Conservation (phyloP, 2,329 filamentous ascomycete genomes). For the Aspergillus sp. region DNA sequence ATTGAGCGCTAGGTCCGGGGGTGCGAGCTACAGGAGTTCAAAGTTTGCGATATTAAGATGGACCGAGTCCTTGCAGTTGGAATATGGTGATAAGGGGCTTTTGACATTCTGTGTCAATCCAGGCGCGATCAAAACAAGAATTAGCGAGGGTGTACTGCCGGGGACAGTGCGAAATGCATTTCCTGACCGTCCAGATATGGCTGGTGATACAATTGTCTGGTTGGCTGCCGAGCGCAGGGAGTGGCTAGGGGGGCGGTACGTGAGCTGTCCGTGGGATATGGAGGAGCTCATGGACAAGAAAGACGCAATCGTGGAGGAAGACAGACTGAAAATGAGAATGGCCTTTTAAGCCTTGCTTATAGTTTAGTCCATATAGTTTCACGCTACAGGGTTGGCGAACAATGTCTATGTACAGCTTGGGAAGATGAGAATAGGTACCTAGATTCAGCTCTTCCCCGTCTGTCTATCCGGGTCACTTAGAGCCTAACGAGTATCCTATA, state of each 20-base stretch:
- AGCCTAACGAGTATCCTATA: too few species aligned
- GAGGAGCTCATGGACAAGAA: conserved; percentile 43
- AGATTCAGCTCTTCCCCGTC: too few species aligned
- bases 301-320: conserved; percentile 40
- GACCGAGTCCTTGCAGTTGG: conserved; percentile 50
- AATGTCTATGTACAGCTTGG: too few species aligned
- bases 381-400: too few species aligned
- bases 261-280: conserved; percentile 51
- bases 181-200: conserved; percentile 41
- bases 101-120: conserved; percentile 45
- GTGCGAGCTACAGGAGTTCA: conserved; percentile 46
- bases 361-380: too few species aligned
- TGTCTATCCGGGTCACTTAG: too few species aligned
- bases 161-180: conserved; percentile 24
- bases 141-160: conserved; percentile 22
- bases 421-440: too few species aligned
- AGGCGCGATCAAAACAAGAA: conserved; percentile 41
- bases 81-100: conserved; percentile 47
- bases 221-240: conserved; percentile 43
- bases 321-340: conserved; percentile 12
- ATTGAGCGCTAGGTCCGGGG: conserved; percentile 25
- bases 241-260: conserved; percentile 49
- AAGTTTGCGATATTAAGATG: conserved; percentile 54
- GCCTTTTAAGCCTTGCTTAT: background rate
- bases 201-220: conserved; percentile 47